These are phyloP conservation scores for Choanephora cucurbitarum DNA, from an alignment of 371 early-diverging fungal species.

Conservation along the genomic window DNA sequence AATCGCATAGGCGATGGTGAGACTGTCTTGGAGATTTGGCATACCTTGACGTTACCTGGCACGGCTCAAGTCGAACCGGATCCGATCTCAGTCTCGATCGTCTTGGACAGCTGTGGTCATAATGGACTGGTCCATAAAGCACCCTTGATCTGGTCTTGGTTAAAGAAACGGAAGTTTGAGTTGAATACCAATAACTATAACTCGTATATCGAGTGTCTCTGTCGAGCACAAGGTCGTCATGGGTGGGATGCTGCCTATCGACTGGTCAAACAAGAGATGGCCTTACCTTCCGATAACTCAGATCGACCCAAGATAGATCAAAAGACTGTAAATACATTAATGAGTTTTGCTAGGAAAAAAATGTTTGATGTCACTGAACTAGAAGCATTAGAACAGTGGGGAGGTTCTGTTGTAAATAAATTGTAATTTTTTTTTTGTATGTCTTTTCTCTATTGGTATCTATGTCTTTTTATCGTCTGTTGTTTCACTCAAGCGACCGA, in stretches of 20 bases:
- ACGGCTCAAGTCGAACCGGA: constrained; percentile 10
- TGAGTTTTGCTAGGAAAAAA: constrained; percentile 45
- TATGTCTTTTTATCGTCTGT: no score
- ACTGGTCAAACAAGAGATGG: constrained; percentile 33
- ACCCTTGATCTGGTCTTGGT: constrained; percentile 31
- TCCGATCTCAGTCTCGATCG: constrained; percentile 26
- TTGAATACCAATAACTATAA: constrained; percentile 46
- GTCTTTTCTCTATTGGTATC: no score
- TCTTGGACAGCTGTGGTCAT: constrained; percentile 36
- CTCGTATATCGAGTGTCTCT: constrained; percentile 50
- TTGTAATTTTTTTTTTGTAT: neutral
- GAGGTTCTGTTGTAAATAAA: no score
- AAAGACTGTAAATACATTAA: constrained; percentile 46
- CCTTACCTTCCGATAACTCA: neutral
- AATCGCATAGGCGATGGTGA: constrained; percentile 28
- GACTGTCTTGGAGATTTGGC: constrained; percentile 36
- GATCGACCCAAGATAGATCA: constrained; percentile 29
- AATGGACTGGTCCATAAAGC: constrained; percentile 33
- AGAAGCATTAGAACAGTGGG: constrained; percentile 28
- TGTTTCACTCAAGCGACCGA: no score
- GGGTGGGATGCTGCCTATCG: constrained; percentile 39
- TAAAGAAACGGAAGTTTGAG: constrained; percentile 20
- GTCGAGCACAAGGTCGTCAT: constrained; percentile 27
- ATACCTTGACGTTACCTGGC: constrained; percentile 17
- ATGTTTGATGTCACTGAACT: constrained; percentile 22